Evolutionary conservation across 2,329 filamentous ascomycete genomes (phyloP).

Genomic region (Monosporascus sp.): DNA sequence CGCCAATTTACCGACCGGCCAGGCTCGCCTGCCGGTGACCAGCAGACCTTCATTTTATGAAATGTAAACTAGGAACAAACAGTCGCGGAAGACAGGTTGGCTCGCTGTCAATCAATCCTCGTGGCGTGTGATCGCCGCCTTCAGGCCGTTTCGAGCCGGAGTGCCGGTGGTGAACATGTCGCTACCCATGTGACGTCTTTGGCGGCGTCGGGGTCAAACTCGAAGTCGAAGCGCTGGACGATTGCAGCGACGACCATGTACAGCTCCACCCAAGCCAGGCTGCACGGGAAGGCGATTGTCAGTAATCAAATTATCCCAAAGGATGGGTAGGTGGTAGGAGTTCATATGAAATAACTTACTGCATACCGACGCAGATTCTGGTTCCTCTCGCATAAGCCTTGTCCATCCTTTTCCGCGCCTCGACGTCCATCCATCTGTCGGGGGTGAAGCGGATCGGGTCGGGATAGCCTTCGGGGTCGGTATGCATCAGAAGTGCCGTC

Average conservation of each 20-base stretch:
- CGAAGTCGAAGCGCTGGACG: conserved; percentile 7
- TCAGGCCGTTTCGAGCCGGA: background rate
- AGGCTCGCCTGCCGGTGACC: too few relatives aligned
- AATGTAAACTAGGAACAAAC: too few relatives aligned
- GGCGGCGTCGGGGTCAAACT: background rate
- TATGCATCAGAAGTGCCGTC: conserved; percentile 17
- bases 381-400: conserved; percentile 12
- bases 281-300: background rate
- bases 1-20: too few relatives aligned
- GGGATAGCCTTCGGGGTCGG: conserved; percentile 11
- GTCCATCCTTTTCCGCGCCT: conserved; percentile 1
- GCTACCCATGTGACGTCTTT: conserved; percentile 5
- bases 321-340: background rate
- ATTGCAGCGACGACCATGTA: conserved; percentile 4
- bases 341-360: conserved; percentile 8
- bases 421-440: conserved; percentile 16
- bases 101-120: too few relatives aligned
- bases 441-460: conserved; percentile 13
- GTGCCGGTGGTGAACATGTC: conserved; percentile 9
- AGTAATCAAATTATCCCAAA: too few relatives aligned
- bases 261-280: conserved; percentile 12
- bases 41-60: too few relatives aligned
- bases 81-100: too few relatives aligned
- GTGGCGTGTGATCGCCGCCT: background rate
- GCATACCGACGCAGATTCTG: conserved; percentile 17